phyloP scores from a whole-genome alignment of 768 basidiomycete genomes.

The Lentinus tigrinus region DNA sequence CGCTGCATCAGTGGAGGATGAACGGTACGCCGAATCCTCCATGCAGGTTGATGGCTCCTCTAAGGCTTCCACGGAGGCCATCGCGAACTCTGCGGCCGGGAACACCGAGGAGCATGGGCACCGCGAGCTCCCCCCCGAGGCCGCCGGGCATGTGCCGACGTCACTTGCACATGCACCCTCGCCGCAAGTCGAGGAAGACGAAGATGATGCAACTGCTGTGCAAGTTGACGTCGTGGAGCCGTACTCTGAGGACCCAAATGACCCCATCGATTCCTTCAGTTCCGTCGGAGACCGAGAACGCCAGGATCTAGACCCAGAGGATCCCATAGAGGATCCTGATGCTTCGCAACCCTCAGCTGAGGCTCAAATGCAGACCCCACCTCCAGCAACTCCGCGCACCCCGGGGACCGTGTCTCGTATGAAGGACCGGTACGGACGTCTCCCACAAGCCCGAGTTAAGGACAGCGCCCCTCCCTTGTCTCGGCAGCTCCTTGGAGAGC shows the following conservation, averaged over 20 bases:
- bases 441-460: conserved; percentile 9
- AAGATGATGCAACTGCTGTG: not conserved
- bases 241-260: conserved; percentile 19
- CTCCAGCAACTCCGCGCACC: conserved; percentile 24
- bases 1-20: not conserved
- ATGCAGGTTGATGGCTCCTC: conserved; percentile 1
- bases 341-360: not conserved
- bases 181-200: not conserved
- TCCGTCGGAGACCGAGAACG: conserved; percentile 11
- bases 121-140: conserved; percentile 6
- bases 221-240: not conserved
- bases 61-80: not conserved
- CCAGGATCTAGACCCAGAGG: no score
- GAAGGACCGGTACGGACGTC: conserved; percentile 40
- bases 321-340: conserved; percentile 29
- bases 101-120: not conserved
- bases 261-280: conserved; percentile 42
- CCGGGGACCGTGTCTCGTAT: conserved; percentile 40
- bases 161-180: not conserved
- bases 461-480: conserved; percentile 8
- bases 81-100: not conserved
- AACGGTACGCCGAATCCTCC: not conserved
- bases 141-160: not conserved
- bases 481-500: not conserved
- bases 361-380: conserved; percentile 4